Percentiles rank a stretch among this genome's conserved stretches.
phyloP scores from a whole-genome alignment of 2,329 filamentous ascomycete genomes.

The Beauveria pseudobassiana region DNA sequence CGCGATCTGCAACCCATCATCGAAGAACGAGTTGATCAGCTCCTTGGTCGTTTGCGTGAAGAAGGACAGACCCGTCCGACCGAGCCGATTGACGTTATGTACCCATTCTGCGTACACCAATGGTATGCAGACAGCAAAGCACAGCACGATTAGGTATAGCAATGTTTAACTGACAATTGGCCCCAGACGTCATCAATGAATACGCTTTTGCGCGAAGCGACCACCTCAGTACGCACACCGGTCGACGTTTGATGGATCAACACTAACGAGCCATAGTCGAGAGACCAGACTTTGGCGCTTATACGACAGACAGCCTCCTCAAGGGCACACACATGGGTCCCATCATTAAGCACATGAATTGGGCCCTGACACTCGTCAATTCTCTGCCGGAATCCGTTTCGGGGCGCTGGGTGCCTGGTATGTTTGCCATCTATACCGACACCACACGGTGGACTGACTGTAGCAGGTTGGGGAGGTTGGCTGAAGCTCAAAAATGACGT shows the following conservation, averaged over 20 bases:
- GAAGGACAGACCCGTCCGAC: constrained; percentile 20
- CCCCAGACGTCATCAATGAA: constrained; percentile 31
- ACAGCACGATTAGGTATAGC: not conserved
- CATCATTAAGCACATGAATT: constrained; percentile 28
- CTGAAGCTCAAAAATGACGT: constrained; percentile 33
- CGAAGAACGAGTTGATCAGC: constrained; percentile 27
- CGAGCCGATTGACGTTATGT: constrained; percentile 28
- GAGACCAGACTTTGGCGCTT: constrained; percentile 26
- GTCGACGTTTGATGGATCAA: not conserved
- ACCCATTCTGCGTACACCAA: constrained; percentile 32
- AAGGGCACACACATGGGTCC: constrained; percentile 31
- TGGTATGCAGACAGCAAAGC: constrained; percentile 18
- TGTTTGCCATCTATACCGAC: constrained; percentile 10
- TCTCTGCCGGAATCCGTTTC: constrained; percentile 28
- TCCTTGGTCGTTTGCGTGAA: constrained; percentile 24
- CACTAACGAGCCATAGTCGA: constrained; percentile 21
- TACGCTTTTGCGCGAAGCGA: constrained; percentile 30
- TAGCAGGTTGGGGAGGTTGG: constrained; percentile 28
- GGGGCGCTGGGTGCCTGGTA: constrained; percentile 26
- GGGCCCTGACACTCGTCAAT: constrained; percentile 28
- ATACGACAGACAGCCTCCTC: constrained; percentile 28
- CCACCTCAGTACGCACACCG: constrained; percentile 20
- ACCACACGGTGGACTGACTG: constrained; percentile 16
- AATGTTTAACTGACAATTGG: not conserved
- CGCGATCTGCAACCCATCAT: constrained; percentile 30